Evolutionary conservation across 2,329 filamentous ascomycete genomes (phyloP).

Genomic region (Aspergillus felis): DNA sequence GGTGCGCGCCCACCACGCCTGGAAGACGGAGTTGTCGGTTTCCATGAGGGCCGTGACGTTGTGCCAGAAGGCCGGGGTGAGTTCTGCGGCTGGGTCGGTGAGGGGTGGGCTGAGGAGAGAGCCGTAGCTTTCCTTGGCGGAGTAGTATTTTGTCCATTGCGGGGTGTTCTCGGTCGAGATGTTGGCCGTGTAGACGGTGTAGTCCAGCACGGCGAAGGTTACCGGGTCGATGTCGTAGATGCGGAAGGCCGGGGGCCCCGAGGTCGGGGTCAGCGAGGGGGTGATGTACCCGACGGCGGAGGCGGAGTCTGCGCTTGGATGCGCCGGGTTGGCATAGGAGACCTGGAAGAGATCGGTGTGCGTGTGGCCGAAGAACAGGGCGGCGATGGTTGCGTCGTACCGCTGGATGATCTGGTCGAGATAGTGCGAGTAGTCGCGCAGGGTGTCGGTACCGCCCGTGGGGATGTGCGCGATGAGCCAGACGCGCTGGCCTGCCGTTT

Average conservation of each 20-base stretch:
- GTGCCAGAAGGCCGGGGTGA: conserved; percentile 59
- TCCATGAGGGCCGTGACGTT: conserved; percentile 51
- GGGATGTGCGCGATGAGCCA: conserved; percentile 59
- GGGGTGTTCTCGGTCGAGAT: conserved; percentile 42
- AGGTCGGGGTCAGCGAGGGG: conserved; percentile 53
- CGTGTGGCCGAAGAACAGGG: conserved; percentile 56
- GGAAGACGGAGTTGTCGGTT: conserved; percentile 41
- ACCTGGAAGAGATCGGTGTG: conserved; percentile 57
- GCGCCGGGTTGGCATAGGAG: conserved; percentile 49
- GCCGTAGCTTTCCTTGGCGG: conserved; percentile 54
- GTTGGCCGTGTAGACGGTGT: conserved; percentile 53
- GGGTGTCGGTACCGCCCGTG: conserved; percentile 47
- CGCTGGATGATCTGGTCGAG: conserved; percentile 53
- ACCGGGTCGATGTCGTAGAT: conserved; percentile 57
- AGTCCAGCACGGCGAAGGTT: conserved; percentile 54
- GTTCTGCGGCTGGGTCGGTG: conserved; percentile 37
- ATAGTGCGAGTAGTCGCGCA: conserved; percentile 52
- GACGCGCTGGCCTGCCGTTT: conserved; percentile 50
- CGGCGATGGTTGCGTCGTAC: conserved; percentile 53
- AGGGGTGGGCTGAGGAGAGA: conserved; percentile 42
- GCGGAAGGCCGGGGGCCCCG: conserved; percentile 55
- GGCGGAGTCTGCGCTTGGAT: conserved; percentile 43
- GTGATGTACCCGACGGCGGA: conserved; percentile 52
- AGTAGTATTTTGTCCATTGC: conserved; percentile 55
- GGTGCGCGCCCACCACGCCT: conserved; percentile 47